These are phyloP conservation scores for Diplosphaera chodatii DNA, from an alignment of 139 green algal genomes.

Conservation along the genomic window DNA sequence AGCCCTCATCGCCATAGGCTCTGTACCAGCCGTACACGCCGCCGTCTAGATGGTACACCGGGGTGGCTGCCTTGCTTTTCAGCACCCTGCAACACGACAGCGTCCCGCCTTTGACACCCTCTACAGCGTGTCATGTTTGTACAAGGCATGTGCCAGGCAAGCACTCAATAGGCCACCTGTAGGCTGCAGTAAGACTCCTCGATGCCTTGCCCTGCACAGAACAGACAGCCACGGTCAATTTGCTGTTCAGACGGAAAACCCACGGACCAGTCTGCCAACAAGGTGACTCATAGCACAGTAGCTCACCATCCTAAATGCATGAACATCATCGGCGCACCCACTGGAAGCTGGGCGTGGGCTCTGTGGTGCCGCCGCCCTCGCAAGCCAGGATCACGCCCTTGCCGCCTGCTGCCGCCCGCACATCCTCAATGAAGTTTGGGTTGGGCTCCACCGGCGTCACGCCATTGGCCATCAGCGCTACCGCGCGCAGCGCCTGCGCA, in stretches of 20 bases:
- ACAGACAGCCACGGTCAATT: too few relatives aligned
- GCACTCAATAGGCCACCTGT: too few relatives aligned
- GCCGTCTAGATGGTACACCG: slow-evolving; percentile 41
- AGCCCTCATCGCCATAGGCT: not conserved
- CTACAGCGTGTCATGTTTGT: too few relatives aligned
- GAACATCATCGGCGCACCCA: too few relatives aligned
- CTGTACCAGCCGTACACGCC: slow-evolving; percentile 41
- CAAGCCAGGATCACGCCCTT: slow-evolving; percentile 50
- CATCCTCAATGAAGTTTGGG: slow-evolving; percentile 26
- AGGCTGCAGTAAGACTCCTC: not conserved
- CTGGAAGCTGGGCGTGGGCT: slow-evolving; percentile 37
- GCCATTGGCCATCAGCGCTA: slow-evolving; percentile 29
- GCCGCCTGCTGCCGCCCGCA: slow-evolving; percentile 14
- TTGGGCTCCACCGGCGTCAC: slow-evolving; percentile 30
- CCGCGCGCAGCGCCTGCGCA: slow-evolving; percentile 13
- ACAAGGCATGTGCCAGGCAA: too few relatives aligned
- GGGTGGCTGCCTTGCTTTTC: not conserved
- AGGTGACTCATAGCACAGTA: too few relatives aligned
- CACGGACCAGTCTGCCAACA: too few relatives aligned
- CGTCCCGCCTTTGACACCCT: too few relatives aligned
- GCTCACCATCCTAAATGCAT: too few relatives aligned
- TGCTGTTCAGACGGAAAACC: too few relatives aligned
- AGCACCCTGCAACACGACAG: too few relatives aligned
- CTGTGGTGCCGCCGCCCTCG: slow-evolving; percentile 46
- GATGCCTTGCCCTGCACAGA: not conserved